Evolutionary conservation across 2,329 filamentous ascomycete species (phyloP).

Genomic region (Colletotrichum tofieldiae): DNA sequence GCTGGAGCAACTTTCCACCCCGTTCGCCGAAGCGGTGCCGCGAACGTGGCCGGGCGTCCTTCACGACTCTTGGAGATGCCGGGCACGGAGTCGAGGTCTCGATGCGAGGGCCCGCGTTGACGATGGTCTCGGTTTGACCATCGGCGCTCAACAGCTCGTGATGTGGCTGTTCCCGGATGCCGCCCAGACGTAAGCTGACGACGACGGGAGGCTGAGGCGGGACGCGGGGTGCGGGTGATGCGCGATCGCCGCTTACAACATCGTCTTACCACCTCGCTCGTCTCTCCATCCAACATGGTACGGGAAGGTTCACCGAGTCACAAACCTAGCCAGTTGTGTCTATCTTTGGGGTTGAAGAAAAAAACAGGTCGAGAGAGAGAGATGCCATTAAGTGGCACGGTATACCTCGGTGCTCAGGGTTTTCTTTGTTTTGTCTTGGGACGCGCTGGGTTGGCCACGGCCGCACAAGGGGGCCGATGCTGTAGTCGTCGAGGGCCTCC

Average conservation of each 20-base stretch:
- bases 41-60: neutral
- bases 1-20: neutral
- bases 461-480: neutral
- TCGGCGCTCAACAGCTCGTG: neutral
- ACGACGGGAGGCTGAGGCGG: constrained; percentile 4
- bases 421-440: neutral
- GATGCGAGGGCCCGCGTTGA: neutral
- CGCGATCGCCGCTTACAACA: neutral
- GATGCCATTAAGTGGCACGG: neutral
- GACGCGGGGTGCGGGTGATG: neutral
- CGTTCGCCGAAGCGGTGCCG: constrained; percentile 3
- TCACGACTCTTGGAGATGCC: neutral
- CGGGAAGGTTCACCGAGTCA: neutral
- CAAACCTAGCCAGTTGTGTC: neutral
- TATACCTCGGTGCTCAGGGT: constrained; percentile 7
- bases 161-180: neutral
- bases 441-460: constrained; percentile 7
- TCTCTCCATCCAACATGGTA: neutral
- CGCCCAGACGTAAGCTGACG: constrained; percentile 9
- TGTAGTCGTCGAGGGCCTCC: neutral
- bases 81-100: neutral
- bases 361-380: neutral
- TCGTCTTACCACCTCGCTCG: neutral
- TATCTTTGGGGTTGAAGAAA: neutral
- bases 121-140: neutral